Evolutionary conservation across 192 early-diverging fungal genomes (phyloP).

Genomic region (Chytriomyces hyalinus): DNA sequence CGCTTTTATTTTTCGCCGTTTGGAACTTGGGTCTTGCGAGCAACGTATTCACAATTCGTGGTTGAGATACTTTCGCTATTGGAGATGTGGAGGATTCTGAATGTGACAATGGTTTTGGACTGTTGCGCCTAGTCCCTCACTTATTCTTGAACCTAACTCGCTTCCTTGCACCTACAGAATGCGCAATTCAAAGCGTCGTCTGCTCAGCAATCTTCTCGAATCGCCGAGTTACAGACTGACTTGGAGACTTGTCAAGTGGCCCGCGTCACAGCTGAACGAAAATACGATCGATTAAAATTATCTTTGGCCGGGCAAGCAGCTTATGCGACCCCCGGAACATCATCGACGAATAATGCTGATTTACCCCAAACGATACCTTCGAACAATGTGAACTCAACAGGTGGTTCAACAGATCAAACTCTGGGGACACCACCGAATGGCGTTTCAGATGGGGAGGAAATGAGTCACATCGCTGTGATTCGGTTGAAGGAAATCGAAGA

Average conservation of each 20-base stretch:
- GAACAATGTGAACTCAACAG: conserved; percentile 1
- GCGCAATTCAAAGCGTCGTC: conserved; percentile 17
- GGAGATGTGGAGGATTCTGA: too few species aligned
- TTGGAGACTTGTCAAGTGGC: conserved; percentile 25
- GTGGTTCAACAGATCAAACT: neutral
- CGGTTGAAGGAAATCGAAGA: conserved; percentile 47
- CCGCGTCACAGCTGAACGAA: conserved; percentile 22
- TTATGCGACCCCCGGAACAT: neutral
- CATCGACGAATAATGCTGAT: neutral
- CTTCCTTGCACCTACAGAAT: conserved; percentile 7
- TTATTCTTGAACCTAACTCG: too few species aligned
- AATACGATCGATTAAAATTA: conserved; percentile 33
- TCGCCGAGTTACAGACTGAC: conserved; percentile 22
- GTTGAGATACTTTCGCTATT: too few species aligned
- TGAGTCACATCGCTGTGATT: conserved; percentile 24
- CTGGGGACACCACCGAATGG: conserved; percentile 2
- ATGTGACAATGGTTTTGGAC: too few species aligned
- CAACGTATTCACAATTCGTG: too few species aligned
- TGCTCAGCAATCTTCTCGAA: neutral
- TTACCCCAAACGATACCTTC: neutral
- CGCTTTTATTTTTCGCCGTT: too few species aligned
- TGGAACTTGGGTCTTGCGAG: too few species aligned
- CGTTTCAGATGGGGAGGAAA: conserved; percentile 6
- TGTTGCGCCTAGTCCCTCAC: too few species aligned
- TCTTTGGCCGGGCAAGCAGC: neutral